Conservation (phyloP, 768 basidiomycete species). For the Hericium alpestre region DNA sequence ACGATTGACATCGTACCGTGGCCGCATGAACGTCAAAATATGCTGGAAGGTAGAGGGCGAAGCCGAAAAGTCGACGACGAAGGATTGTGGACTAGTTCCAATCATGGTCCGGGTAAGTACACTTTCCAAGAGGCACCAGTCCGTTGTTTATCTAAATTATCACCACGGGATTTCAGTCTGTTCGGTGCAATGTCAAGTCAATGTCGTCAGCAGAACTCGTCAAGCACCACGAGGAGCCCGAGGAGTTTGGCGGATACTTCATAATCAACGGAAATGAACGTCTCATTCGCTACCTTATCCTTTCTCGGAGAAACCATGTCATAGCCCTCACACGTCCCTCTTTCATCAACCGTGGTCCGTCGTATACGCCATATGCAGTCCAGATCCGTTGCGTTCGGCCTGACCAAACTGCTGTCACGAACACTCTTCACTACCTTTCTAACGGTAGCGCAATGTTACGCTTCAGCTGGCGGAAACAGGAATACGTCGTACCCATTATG, state of each 20-base stretch:
- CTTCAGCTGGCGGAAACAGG: constrained; percentile 95
- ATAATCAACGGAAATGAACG: constrained; percentile 98
- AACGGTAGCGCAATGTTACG: constrained; percentile 95
- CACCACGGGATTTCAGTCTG: constrained; percentile 43
- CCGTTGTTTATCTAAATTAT: neutral
- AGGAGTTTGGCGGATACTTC: constrained; percentile 98
- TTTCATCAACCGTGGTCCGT: constrained; percentile 86
- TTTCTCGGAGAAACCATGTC: constrained; percentile 92
- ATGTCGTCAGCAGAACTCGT: constrained; percentile 84
- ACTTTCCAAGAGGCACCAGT: neutral
- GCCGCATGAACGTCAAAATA: constrained; percentile 77
- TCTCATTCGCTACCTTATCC: constrained; percentile 92
- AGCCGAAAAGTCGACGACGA: constrained; percentile 50
- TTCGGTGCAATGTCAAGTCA: constrained; percentile 80
- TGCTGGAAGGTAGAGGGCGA: constrained; percentile 76
- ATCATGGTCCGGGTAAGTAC: constrained; percentile 89
- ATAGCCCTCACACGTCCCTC: constrained; percentile 86
- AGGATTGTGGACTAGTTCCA: constrained; percentile 87
- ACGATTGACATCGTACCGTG: constrained; percentile 84
- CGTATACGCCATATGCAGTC: constrained; percentile 89
- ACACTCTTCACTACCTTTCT: constrained; percentile 93
- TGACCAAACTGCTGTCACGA: constrained; percentile 89
- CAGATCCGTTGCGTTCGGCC: constrained; percentile 91
- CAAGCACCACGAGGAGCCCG: constrained; percentile 85
- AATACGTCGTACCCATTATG: constrained; percentile 97